phyloP scores from a whole-genome alignment of 1,284 basidiomycete genomes.

The Papiliotrema terrestris region DNA sequence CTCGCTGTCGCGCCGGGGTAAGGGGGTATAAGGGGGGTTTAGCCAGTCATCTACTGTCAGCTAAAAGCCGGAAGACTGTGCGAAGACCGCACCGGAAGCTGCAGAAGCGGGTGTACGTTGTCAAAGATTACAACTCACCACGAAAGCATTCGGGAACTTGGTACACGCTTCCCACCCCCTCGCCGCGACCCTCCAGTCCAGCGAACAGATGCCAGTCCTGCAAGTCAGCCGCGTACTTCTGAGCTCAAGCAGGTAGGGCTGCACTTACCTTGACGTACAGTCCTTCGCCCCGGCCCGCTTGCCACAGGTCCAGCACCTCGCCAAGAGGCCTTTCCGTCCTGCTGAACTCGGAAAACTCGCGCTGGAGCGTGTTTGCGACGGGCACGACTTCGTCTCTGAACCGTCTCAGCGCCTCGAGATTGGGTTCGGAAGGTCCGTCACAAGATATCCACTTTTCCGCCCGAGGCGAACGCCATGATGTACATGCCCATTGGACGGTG shows the following conservation, averaged over 20 bases:
- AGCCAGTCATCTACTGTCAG: constrained; percentile 54
- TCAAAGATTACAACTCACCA: constrained; percentile 24
- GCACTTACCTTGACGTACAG: constrained; percentile 52
- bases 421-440: constrained; percentile 12
- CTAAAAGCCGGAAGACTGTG: neutral
- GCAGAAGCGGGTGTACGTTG: neutral
- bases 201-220: constrained; percentile 56
- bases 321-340: constrained; percentile 41
- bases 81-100: neutral
- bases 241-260: neutral
- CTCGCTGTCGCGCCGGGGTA: constrained; percentile 5
- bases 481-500: constrained; percentile 25
- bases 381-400: constrained; percentile 45
- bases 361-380: constrained; percentile 40
- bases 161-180: constrained; percentile 48
- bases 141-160: constrained; percentile 49
- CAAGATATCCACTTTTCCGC: too few species aligned
- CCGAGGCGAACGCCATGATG: neutral
- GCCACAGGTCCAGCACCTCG: constrained; percentile 50
- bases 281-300: constrained; percentile 20
- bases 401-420: constrained; percentile 20
- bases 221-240: neutral
- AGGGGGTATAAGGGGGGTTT: constrained; percentile 39
- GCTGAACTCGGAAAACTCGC: constrained; percentile 44
- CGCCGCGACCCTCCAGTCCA: constrained; percentile 30